Base-by-base conservation (phyloP, 116 monocot genomes). In the Trichopus zeylanicus region DNA sequence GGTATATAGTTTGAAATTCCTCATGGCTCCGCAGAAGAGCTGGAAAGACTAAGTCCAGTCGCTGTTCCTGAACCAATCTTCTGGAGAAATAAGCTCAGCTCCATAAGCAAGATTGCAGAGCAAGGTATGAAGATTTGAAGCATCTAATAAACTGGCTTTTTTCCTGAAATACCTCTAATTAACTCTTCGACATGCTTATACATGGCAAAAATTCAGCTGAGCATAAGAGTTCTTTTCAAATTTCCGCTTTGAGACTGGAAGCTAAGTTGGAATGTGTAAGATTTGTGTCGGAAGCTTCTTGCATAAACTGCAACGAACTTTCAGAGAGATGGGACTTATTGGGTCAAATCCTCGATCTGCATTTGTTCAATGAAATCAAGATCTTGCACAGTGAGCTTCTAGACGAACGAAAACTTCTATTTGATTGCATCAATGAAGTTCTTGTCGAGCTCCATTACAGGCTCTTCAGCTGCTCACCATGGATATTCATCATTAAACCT, bases 351-450 rank as follows among this genome's bases (percentile, higher is more conserved):
- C 70, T 82, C 21, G 65, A 73, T 42, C 61, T 71, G 46, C 69
- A 71, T 18, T 48, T 80, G 19, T 78, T 72, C 30, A 54, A 71
- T 62, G 86, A 81, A 56, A 38, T 78, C 34, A 73, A 56, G 27
- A 73, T 51, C 19, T 57, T 66, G 13, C 52, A 38, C 10, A 56
- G 46, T 39, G 55, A 71, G 51, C 60, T 57, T 9, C 60, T 55
- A 47, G 81, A 78, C 48, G 77, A 86, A 55, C 53, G 72, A 33
- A 73, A 68, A 26, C 73, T 85, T 57, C 70, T 87, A 16, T 78
- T 79, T 62, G 84, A 90, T 65, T 87, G 78, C 64, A 70, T 82
- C 21, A 60, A 58, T 30, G 84, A 95, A 79, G 81, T 73, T 31
- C 59, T 95, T 22, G 56, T 61, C 37, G 76, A 76, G 52, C 81